Evolutionary conservation across 1,139 yeast species (phyloP).

Genomic region (Ogataea hybrid): DNA sequence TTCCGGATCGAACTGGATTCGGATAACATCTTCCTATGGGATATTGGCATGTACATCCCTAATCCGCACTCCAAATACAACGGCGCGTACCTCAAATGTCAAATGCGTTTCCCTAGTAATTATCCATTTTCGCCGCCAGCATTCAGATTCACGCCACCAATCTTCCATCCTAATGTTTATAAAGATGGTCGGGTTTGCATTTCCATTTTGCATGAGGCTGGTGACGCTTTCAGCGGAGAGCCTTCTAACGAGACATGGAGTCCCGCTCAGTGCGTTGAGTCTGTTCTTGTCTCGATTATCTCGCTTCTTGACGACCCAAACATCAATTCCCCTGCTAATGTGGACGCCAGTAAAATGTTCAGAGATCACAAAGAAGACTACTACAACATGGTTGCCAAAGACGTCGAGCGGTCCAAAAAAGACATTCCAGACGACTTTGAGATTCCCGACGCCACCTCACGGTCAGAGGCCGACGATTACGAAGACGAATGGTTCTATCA

Average conservation of each 20-base stretch:
- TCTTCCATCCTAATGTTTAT: slow-evolving; percentile 93
- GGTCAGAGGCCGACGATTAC: slow-evolving; percentile 27
- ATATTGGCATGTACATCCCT: slow-evolving; percentile 88
- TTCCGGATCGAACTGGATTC: slow-evolving; percentile 87
- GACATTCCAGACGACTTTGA: slow-evolving; percentile 86
- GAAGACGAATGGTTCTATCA: slow-evolving; percentile 40
- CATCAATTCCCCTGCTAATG: slow-evolving; percentile 88
- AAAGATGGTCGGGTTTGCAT: slow-evolving; percentile 92
- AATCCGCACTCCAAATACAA: slow-evolving; percentile 88
- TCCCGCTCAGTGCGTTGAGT: slow-evolving; percentile 94
- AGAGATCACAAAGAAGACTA: slow-evolving; percentile 79
- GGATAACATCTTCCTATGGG: slow-evolving; percentile 91
- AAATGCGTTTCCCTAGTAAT: slow-evolving; percentile 88
- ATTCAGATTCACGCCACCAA: slow-evolving; percentile 91
- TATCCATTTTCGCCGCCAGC: slow-evolving; percentile 92
- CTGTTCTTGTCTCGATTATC: slow-evolving; percentile 84
- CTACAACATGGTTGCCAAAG: slow-evolving; percentile 71
- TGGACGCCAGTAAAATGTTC: slow-evolving; percentile 92
- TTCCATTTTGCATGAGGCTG: slow-evolving; percentile 81
- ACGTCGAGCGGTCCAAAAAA: slow-evolving; percentile 78
- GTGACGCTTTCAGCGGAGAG: slow-evolving; percentile 86
- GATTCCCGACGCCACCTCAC: slow-evolving; percentile 51
- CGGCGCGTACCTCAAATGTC: slow-evolving; percentile 95
- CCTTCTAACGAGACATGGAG: slow-evolving; percentile 95
- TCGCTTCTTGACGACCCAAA: slow-evolving; percentile 92